Percentiles rank a stretch among this genome's conserved stretches.
phyloP scores from a whole-genome alignment of 2,329 filamentous ascomycete genomes.

The Spiromastix sp. region DNA sequence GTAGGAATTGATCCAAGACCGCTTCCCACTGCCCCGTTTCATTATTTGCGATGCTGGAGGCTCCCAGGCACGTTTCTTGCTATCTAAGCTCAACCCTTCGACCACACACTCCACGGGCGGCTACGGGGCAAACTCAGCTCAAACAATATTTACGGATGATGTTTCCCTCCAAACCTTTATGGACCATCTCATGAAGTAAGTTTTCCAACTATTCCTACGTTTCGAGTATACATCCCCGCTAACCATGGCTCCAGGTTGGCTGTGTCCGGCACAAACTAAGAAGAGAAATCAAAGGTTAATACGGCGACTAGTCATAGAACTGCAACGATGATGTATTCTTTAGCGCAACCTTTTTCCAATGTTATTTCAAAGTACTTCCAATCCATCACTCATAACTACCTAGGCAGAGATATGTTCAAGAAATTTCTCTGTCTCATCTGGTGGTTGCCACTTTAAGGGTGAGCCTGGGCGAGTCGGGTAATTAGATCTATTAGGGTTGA shows the following conservation, averaged over 20 bases:
- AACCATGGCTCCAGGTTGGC: constrained; percentile 30
- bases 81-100: constrained; percentile 94
- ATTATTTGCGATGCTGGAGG: constrained; percentile 98
- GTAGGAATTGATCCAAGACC: constrained; percentile 89
- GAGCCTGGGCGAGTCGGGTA: too few species aligned
- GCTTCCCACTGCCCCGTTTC: constrained; percentile 95
- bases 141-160: constrained; percentile 98
- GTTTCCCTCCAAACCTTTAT: constrained; percentile 98
- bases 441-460: too few species aligned
- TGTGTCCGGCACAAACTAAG: constrained; percentile 40
- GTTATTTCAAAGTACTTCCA: too few species aligned
- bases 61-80: constrained; percentile 90
- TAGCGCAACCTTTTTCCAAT: constrained; percentile 23
- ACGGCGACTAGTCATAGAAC: constrained; percentile 22
- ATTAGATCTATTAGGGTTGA: too few species aligned
- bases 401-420: too few species aligned
- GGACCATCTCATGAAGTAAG: constrained; percentile 98
- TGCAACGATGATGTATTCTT: constrained; percentile 30
- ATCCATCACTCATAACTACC: too few species aligned
- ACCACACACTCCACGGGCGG: constrained; percentile 91
- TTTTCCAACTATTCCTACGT: constrained; percentile 15
- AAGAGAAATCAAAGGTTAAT: constrained; percentile 17
- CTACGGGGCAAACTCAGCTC: constrained; percentile 81
- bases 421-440: too few species aligned
- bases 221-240: constrained; percentile 5